phyloP scores from a whole-genome alignment of 192 early-diverging fungal species.

The Kappamyces sp. region DNA sequence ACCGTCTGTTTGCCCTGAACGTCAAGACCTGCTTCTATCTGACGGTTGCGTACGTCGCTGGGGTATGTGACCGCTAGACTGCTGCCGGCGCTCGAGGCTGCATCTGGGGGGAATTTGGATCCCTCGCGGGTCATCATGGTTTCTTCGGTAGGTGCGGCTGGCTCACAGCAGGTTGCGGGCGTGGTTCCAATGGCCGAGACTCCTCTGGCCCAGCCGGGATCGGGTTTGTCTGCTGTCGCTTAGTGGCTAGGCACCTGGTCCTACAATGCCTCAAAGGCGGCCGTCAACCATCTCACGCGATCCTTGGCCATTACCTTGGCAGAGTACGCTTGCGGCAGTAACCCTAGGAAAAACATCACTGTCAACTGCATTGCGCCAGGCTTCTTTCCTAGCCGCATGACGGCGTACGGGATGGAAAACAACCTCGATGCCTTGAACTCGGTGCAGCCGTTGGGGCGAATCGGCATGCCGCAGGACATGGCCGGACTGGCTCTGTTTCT shows the following conservation, averaged over 20 bases:
- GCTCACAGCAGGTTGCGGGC: slow-evolving; percentile 34
- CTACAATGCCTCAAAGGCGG: slow-evolving; percentile 44
- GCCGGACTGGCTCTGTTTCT: slow-evolving; percentile 79
- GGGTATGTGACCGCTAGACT: slow-evolving; percentile 25
- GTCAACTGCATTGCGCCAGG: slow-evolving; percentile 50
- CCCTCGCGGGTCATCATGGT: slow-evolving; percentile 89
- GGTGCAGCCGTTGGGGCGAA: slow-evolving; percentile 59
- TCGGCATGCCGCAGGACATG: slow-evolving; percentile 80
- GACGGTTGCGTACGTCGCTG: slow-evolving; percentile 60
- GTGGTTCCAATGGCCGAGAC: slow-evolving; percentile 27
- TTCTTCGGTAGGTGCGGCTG: too few relatives aligned
- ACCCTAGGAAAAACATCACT: slow-evolving; percentile 20
- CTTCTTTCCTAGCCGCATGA: slow-evolving; percentile 46
- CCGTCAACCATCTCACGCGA: slow-evolving; percentile 51
- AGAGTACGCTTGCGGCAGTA: slow-evolving; percentile 9
- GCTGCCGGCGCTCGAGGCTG: slow-evolving; percentile 62
- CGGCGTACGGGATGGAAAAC: slow-evolving; percentile 32
- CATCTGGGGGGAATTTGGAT: slow-evolving; percentile 34
- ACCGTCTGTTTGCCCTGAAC: slow-evolving; percentile 73
- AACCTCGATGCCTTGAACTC: slow-evolving; percentile 15
- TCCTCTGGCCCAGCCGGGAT: slow-evolving; percentile 25
- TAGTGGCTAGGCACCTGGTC: too few relatives aligned
- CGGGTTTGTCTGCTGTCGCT: slow-evolving; percentile 25
- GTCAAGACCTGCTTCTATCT: slow-evolving; percentile 75
- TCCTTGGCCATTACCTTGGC: slow-evolving; percentile 32